These are phyloP conservation scores for Penicillium egyptiacum DNA, from an alignment of 495 filamentous ascomycete genomes.

Conservation along the genomic window DNA sequence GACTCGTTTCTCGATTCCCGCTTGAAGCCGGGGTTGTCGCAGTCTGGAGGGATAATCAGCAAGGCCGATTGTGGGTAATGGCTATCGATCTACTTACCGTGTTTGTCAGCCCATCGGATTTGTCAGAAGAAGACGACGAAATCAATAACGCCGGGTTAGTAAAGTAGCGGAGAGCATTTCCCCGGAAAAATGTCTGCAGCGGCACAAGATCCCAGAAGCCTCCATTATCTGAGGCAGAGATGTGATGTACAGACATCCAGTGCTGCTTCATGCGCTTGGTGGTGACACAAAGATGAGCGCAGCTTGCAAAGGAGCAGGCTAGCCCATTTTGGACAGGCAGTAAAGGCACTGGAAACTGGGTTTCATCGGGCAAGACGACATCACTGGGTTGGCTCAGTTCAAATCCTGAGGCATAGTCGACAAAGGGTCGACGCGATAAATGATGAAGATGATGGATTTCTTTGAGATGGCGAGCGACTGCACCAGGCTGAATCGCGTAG, in stretches of 20 bases:
- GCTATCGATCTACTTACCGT: background rate
- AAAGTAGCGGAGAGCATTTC: slow-evolving; percentile 30
- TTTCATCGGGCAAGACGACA: slow-evolving; percentile 16
- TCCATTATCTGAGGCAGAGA: slow-evolving; percentile 2
- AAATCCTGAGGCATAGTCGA: slow-evolving; percentile 25
- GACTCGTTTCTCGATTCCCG: background rate
- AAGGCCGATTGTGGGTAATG: background rate
- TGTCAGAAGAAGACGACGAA: background rate
- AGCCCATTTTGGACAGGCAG: slow-evolving; percentile 32
- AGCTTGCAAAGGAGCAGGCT: slow-evolving; percentile 22
- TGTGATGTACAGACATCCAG: slow-evolving; percentile 23
- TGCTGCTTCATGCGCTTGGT: slow-evolving; percentile 36
- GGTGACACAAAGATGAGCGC: slow-evolving; percentile 29
- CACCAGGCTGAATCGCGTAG: slow-evolving; percentile 39
- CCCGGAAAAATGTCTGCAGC: slow-evolving; percentile 33
- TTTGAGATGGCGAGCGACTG: slow-evolving; percentile 38
- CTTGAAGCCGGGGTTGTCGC: background rate
- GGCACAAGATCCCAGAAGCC: slow-evolving; percentile 18
- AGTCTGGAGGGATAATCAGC: background rate
- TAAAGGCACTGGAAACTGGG: slow-evolving; percentile 32
- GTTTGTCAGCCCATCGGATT: background rate
- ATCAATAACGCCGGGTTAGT: slow-evolving; percentile 14
- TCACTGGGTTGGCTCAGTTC: slow-evolving; percentile 23
- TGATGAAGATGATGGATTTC: slow-evolving; percentile 37
- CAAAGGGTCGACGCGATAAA: slow-evolving; percentile 22